A percentile compares a stretch with the other conserved stretches of the same genome.
Evolutionary conservation across 139 green algal genomes (phyloP).

Genomic region (Chlorella sp.): DNA sequence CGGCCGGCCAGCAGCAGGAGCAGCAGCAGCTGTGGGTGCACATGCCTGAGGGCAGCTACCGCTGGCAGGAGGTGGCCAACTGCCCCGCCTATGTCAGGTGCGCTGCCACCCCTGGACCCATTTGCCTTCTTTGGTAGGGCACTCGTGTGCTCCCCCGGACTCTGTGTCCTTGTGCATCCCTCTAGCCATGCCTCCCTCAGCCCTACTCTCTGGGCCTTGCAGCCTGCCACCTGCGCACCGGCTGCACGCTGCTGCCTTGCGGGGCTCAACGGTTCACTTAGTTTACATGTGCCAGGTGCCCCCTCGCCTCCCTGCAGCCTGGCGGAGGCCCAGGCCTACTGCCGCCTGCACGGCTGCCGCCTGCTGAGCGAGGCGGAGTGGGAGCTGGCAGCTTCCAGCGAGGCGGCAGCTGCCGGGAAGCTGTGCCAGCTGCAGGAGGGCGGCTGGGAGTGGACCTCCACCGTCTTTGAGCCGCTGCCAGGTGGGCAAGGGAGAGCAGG

Average conservation of each 20-base stretch:
- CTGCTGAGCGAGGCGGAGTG: conserved; percentile 73
- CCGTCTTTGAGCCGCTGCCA: conserved; percentile 52
- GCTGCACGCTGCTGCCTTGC: too few relatives aligned
- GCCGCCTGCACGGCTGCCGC: conserved; percentile 24
- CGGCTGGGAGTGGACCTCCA: conserved; percentile 75
- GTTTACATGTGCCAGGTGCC: neutral
- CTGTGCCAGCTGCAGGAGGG: conserved; percentile 33
- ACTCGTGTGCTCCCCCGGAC: too few relatives aligned
- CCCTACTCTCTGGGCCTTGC: neutral
- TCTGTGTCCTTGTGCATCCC: too few relatives aligned
- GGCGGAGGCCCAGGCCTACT: conserved; percentile 64
- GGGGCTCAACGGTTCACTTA: too few relatives aligned
- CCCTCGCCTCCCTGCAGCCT: conserved; percentile 48
- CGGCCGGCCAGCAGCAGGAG: neutral
- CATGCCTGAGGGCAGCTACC: conserved; percentile 40
- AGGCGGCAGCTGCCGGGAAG: neutral
- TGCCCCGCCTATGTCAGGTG: conserved; percentile 40
- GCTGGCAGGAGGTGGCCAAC: conserved; percentile 31
- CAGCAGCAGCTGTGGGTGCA: conserved; percentile 51
- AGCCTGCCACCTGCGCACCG: neutral
- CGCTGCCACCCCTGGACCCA: neutral
- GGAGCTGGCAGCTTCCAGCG: neutral
- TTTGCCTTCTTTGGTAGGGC: neutral
- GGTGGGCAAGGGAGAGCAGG: neutral
- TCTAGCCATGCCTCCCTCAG: too few relatives aligned